Base-by-base conservation (phyloP, 78 protist genomes). In the Monosiga brevicollis region DNA sequence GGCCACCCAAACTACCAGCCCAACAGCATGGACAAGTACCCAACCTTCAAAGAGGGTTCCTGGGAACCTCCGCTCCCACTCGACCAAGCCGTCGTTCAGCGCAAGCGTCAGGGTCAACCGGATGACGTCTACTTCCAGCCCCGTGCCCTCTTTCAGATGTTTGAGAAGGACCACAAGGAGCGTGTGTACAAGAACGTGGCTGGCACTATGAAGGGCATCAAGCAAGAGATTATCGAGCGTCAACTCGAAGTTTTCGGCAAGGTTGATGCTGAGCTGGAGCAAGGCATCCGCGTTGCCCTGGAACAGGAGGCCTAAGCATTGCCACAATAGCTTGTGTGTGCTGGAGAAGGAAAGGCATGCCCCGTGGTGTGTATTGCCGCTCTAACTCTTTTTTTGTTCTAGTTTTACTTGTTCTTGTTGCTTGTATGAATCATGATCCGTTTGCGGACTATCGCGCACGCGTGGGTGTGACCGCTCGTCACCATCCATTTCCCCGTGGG, bases 1-100 rank as follows among this genome's bases (percentile, higher is more conserved):
- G 2, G 1, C 42, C n/a, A 1, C 79, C 87, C 87, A 43, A 83
- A 90, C 88, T 87, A 87, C 87, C 85, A 87, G 41, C 91, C 93
- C 78, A 87, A 84, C 84, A 49, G 85, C 62, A 83, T 24, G 15
- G 23, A 15, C 54, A 35, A 24, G 34, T 0, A 24, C 2, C 1
- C 0, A 26, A 77, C 37, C 77, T 76, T 81, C 87, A 86, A 43
- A 87, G 88, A 62, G 87, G 81, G 0, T 80, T 77, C 32, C 49
- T 11, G 34, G 84, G 88, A 75, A 80, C 43, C 49, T 6, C n/a
- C 42, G 0, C 42, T 39, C 9, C 1, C 3, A 1, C 78, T 10
- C 78, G 82, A 36, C 29, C 34, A 2, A 23, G n/a, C 41, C 79
- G 43, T 39, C 34, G 22, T 6, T 3, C 49, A 39, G 54, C 78